Evolutionary conservation across 1,139 yeast genomes (phyloP), one percentile per base, ranked within the genome.

Genomic region (Scheffersomyces titani): DNA sequence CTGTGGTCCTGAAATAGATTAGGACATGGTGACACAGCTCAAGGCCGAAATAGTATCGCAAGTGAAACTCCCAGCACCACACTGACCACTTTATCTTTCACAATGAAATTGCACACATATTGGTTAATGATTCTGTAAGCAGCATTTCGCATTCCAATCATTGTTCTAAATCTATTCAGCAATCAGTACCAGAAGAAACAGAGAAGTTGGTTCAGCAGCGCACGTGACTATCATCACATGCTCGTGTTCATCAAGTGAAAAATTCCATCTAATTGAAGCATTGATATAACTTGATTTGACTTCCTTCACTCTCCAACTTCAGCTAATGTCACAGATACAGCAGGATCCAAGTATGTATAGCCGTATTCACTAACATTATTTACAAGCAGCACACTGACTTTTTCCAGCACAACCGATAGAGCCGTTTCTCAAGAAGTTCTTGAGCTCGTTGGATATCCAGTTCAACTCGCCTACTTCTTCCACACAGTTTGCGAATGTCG

Each of bases 361-460:
- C n/a, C 7, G 19, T n/a, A 47, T 16, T 18, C 36, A 18, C 48
- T 20, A 18, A 19, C 58, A 49, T 56, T 49, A 53, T 47, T 59
- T 3, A 30, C 19, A 18, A 19, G n/a, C 22, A 47, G 18, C 44
- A 45, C 46, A 62, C 70, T 58, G 58, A 61, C 63, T 40, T 49
- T 51, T 60, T 47, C 40, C 40, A 79, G 83, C 82, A 18, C 81
- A 74, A 65, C 80, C 77, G 36, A 71, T 80, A 50, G 83, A 79
- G 63, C 79, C 82, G n/a, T 77, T 79, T 57, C 63, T 80, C 55
- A 80, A 79, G 60, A 73, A 70, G 24, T 63, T 80, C 45, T 63
- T 80, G 51, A 55, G 70, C n/a, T 72, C 81, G 5, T 70, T 80
- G 57, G 84, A 80, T 59, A 65, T 71, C 30, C 78, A 69, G 57